Conservation (phyloP, 441 rosid genomes). For the Gossypium davidsonii region DNA sequence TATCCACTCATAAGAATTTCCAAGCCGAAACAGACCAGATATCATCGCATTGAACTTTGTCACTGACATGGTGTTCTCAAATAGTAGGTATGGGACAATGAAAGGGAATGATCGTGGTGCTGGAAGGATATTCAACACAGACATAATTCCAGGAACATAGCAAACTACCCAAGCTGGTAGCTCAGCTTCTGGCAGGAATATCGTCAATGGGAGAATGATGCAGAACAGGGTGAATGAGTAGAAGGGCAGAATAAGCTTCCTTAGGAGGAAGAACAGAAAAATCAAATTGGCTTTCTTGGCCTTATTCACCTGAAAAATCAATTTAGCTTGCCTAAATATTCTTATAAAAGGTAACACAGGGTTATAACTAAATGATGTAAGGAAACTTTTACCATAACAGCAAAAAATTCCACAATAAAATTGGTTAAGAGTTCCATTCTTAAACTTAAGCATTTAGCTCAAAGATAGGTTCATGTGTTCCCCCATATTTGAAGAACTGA, state of each 20-base stretch:
- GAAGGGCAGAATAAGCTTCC: slow-evolving; percentile 86
- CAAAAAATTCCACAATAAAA: not conserved
- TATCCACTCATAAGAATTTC: slow-evolving; percentile 86
- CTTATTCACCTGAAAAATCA: slow-evolving; percentile 50
- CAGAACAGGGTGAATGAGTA: slow-evolving; percentile 92
- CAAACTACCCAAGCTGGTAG: slow-evolving; percentile 89
- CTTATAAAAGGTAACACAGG: not conserved
- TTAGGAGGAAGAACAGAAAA: slow-evolving; percentile 72
- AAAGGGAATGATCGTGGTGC: slow-evolving; percentile 83
- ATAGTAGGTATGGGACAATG: slow-evolving; percentile 77
- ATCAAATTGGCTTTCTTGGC: slow-evolving; percentile 81
- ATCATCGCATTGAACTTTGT: slow-evolving; percentile 95
- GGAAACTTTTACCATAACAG: not conserved
- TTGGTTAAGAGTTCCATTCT: not conserved
- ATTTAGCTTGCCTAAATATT: not conserved
- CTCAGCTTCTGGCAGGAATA: slow-evolving; percentile 86
- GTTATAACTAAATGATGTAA: not conserved
- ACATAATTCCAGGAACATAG: slow-evolving; percentile 75
- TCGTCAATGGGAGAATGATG: slow-evolving; percentile 75
- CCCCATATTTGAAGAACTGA: not conserved
- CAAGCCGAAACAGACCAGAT: slow-evolving; percentile 70
- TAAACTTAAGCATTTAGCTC: not conserved
- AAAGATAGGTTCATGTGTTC: not conserved
- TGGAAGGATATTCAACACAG: slow-evolving; percentile 72
- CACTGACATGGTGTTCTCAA: slow-evolving; percentile 93